Evolutionary conservation across 2,329 filamentous ascomycete genomes (phyloP).

Genomic region (Claviceps lovelessii): DNA sequence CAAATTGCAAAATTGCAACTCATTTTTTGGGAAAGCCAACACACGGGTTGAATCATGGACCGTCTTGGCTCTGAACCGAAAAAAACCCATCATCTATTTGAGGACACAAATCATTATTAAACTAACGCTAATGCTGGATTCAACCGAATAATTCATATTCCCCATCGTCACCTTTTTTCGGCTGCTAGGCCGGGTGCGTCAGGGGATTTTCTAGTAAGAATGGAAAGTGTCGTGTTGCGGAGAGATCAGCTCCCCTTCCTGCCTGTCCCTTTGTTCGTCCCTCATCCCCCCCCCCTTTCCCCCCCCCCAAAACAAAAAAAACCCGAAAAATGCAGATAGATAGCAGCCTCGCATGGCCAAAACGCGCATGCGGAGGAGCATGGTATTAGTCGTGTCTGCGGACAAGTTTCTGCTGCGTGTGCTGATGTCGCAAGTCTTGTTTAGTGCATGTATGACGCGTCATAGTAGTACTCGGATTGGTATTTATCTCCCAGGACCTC

Average conservation of each 20-base stretch:
- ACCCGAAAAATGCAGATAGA: too few species aligned
- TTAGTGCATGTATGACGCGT: background rate
- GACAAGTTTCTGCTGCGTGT: background rate
- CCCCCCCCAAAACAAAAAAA: too few species aligned
- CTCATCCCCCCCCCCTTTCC: too few species aligned
- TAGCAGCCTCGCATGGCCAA: background rate
- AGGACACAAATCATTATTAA: background rate
- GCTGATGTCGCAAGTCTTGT: background rate
- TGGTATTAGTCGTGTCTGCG: background rate
- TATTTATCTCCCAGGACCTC: background rate
- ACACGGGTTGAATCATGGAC: too few species aligned
- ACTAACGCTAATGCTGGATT: background rate
- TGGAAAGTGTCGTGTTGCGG: too few species aligned
- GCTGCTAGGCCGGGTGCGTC: background rate
- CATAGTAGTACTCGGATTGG: background rate
- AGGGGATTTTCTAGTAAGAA: background rate
- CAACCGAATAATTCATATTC: background rate
- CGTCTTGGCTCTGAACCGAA: too few species aligned
- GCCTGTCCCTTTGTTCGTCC: too few species aligned
- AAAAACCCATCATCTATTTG: too few species aligned
- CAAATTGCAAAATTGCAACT: too few species aligned
- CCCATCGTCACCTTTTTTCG: background rate
- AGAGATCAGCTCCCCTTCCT: too few species aligned
- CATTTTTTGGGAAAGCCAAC: too few species aligned
- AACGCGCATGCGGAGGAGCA: background rate